Percentiles rank a stretch among this genome's conserved stretches.
phyloP scores from a whole-genome alignment of 129 eudicot species.

The Mikania micrantha region DNA sequence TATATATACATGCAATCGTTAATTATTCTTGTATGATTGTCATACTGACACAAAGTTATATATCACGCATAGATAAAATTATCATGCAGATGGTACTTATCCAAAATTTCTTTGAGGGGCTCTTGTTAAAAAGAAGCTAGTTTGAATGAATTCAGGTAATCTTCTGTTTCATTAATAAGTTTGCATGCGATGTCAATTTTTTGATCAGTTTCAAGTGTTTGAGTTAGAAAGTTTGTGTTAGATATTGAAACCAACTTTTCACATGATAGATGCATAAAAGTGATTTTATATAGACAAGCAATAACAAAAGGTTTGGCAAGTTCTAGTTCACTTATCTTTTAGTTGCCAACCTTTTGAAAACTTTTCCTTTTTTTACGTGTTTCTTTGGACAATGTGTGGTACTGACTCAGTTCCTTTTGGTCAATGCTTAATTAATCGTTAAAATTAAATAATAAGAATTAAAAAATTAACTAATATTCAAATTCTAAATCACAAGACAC shows the following conservation, averaged over 20 bases:
- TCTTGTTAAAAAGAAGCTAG: too few relatives aligned
- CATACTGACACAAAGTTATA: too few relatives aligned
- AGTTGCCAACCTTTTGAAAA: slow-evolving; percentile 38
- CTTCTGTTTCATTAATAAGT: background rate
- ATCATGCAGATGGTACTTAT: too few relatives aligned
- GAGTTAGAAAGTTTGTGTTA: slow-evolving; percentile 20
- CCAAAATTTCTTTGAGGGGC: too few relatives aligned
- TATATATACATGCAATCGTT: too few relatives aligned
- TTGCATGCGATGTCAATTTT: background rate
- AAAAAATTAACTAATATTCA: background rate
- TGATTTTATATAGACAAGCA: slow-evolving; percentile 27
- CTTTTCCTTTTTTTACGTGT: slow-evolving; percentile 36
- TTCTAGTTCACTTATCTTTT: slow-evolving; percentile 34
- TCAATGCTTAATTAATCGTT: background rate
- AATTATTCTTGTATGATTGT: too few relatives aligned
- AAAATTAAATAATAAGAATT: background rate
- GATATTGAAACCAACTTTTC: slow-evolving; percentile 27
- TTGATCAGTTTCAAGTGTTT: background rate
- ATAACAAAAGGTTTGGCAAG: slow-evolving; percentile 37
- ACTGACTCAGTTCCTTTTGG: slow-evolving; percentile 28
- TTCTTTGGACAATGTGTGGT: slow-evolving; percentile 26
- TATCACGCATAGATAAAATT: too few relatives aligned
- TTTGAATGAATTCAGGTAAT: background rate
- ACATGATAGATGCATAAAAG: slow-evolving; percentile 26
- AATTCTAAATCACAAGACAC: background rate